Evolutionary conservation across 2,329 filamentous ascomycete species (phyloP).

Genomic region (Amylocarpus encephaloides): DNA sequence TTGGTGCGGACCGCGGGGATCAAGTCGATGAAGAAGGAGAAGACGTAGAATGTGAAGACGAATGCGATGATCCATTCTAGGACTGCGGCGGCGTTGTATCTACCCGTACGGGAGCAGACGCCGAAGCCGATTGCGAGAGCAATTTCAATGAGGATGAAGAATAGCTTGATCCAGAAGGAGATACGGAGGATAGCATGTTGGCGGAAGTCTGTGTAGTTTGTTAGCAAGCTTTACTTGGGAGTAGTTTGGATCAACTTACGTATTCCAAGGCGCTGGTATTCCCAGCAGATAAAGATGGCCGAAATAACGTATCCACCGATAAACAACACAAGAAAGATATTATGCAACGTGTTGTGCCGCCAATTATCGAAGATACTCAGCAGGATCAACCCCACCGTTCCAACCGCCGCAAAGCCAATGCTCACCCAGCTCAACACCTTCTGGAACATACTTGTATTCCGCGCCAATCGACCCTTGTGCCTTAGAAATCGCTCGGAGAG

Average conservation of each 20-base stretch:
- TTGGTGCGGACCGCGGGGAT: constrained; percentile 53
- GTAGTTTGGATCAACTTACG: constrained; percentile 38
- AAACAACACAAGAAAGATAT: constrained; percentile 74
- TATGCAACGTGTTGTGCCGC: constrained; percentile 60
- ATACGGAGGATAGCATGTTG: constrained; percentile 64
- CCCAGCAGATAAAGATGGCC: constrained; percentile 82
- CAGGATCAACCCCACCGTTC: constrained; percentile 73
- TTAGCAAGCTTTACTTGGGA: neutral
- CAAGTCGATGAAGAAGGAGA: constrained; percentile 83
- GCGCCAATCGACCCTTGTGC: constrained; percentile 70
- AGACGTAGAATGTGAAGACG: constrained; percentile 80
- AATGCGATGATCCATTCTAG: constrained; percentile 76
- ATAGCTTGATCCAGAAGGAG: constrained; percentile 83
- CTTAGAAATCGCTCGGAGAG: constrained; percentile 77
- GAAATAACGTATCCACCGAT: constrained; percentile 79
- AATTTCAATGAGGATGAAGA: constrained; percentile 77
- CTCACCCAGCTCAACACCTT: constrained; percentile 55
- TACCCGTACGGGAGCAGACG: constrained; percentile 41
- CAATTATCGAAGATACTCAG: constrained; percentile 80
- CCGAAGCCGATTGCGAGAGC: constrained; percentile 68
- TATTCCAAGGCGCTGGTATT: constrained; percentile 80
- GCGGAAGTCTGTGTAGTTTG: constrained; percentile 52
- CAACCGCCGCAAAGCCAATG: constrained; percentile 64
- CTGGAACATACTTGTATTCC: constrained; percentile 59
- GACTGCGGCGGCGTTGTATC: constrained; percentile 64